phyloP scores from a whole-genome alignment of 2,329 filamentous ascomycete genomes.

The Nothophaeocryptopus gaeumannii region DNA sequence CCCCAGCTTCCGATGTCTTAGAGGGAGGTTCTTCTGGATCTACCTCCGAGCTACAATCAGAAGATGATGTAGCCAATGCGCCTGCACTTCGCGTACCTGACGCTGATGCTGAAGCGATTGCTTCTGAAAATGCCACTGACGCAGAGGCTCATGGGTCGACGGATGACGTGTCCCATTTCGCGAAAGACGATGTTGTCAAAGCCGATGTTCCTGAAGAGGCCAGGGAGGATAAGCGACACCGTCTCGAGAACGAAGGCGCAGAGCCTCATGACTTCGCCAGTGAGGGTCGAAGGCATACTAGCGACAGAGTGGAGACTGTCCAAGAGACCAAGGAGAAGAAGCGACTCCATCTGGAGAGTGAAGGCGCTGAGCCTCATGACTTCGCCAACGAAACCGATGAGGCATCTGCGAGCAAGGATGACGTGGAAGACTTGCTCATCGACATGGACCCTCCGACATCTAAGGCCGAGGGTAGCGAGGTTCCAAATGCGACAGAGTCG shows the following conservation, averaged over 20 bases:
- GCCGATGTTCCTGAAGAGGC: neutral
- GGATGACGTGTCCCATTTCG: constrained; percentile 4
- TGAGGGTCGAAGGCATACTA: neutral
- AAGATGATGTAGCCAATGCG: neutral
- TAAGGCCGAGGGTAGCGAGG: no score
- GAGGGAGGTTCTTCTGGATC: neutral
- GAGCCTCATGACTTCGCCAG: neutral
- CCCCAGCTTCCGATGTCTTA: no score
- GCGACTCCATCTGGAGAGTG: no score
- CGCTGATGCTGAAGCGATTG: constrained; percentile 11
- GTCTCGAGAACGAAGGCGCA: neutral
- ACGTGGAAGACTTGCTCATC: neutral
- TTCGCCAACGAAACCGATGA: no score
- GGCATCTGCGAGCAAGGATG: neutral
- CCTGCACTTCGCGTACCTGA: constrained; percentile 14
- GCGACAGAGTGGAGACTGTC: neutral
- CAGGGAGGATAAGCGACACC: neutral
- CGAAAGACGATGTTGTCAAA: constrained; percentile 6
- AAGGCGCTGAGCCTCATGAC: no score
- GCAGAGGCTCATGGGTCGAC: constrained; percentile 10
- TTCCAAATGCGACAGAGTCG: neutral
- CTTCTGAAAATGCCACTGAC: constrained; percentile 14
- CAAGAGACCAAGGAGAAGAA: no score
- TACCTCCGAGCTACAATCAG: neutral
- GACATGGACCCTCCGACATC: no score